A percentile compares a stretch with the other conserved stretches of the same genome.
phyloP scores from a whole-genome alignment of 495 filamentous ascomycete genomes.

The Penicillium antarcticum region DNA sequence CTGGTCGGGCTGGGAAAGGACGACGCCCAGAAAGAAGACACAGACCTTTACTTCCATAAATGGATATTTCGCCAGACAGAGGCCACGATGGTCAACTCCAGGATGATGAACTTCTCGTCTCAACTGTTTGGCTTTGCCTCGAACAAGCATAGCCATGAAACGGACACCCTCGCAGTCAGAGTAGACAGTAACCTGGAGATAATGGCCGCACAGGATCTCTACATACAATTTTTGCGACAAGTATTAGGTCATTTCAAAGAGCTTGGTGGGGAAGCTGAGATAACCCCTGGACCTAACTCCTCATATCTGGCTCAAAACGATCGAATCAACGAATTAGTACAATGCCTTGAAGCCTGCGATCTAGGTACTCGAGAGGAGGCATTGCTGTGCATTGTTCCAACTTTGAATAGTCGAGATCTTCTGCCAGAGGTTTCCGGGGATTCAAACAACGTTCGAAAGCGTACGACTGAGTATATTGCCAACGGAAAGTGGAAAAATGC shows the following conservation, averaged over 20 bases:
- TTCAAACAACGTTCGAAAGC: slow-evolving; percentile 7
- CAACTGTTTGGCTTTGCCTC: slow-evolving; percentile 25
- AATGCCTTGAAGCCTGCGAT: slow-evolving; percentile 17
- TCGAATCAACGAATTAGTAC: slow-evolving; percentile 23
- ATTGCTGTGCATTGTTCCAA: slow-evolving; percentile 33
- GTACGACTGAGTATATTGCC: slow-evolving; percentile 8
- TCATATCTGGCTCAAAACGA: slow-evolving; percentile 15
- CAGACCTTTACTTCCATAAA: slow-evolving; percentile 35
- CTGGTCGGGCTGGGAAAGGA: slow-evolving; percentile 24
- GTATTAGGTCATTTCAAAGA: slow-evolving; percentile 7
- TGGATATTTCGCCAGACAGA: slow-evolving; percentile 36
- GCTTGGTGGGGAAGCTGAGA: slow-evolving; percentile 17
- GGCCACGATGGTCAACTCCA: slow-evolving; percentile 21
- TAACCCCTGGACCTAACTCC: slow-evolving; percentile 14
- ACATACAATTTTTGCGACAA: slow-evolving; percentile 26
- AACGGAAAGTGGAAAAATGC: slow-evolving; percentile 21
- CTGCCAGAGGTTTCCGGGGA: slow-evolving; percentile 28
- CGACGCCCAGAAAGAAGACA: slow-evolving; percentile 19
- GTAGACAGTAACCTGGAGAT: slow-evolving; percentile 21
- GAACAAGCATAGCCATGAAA: slow-evolving; percentile 1
- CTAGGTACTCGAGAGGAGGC: slow-evolving; percentile 37
- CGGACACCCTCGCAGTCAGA: slow-evolving; percentile 22
- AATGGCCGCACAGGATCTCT: slow-evolving; percentile 41
- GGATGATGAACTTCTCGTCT: slow-evolving; percentile 12
- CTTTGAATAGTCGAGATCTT: slow-evolving; percentile 15